phyloP scores from a whole-genome alignment of 1,284 basidiomycete species.

The Paramarasmius palmivorus region DNA sequence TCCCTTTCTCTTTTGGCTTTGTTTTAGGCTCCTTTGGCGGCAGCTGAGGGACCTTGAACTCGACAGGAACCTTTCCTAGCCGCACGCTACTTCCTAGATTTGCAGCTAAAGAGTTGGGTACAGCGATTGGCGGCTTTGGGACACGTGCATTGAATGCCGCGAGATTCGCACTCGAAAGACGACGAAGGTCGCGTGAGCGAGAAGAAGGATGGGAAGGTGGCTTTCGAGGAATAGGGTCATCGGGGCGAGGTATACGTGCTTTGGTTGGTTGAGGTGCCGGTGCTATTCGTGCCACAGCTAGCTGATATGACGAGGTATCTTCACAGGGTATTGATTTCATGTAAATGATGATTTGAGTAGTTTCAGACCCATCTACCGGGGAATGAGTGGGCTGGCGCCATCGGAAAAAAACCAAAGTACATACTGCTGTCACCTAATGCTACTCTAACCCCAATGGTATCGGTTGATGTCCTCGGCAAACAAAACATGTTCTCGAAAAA shows the following conservation, averaged over 20 bases:
- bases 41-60: conserved; percentile 54
- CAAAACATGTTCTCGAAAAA: conserved; percentile 71
- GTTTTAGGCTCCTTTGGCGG: conserved; percentile 30
- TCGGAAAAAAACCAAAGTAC: conserved; percentile 21
- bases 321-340: conserved; percentile 40
- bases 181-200: conserved; percentile 25
- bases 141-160: conserved; percentile 26
- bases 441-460: conserved; percentile 57
- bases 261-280: conserved; percentile 37
- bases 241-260: conserved; percentile 60
- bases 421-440: conserved; percentile 68
- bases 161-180: conserved; percentile 27
- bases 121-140: conserved; percentile 26
- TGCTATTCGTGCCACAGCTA: conserved; percentile 61
- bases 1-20: conserved; percentile 32
- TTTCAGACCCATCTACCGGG: conserved; percentile 57
- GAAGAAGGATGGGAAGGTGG: conserved; percentile 45
- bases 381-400: conserved; percentile 1
- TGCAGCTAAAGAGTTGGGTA: conserved; percentile 19
- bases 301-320: conserved; percentile 17
- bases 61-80: conserved; percentile 22
- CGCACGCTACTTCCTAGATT: conserved; percentile 37
- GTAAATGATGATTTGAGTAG: conserved; percentile 69
- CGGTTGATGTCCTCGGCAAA: conserved; percentile 30
- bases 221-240: conserved; percentile 73